phyloP scores from a whole-genome alignment of 78 protist genomes.

The Cavenderia fasciculata region DNA sequence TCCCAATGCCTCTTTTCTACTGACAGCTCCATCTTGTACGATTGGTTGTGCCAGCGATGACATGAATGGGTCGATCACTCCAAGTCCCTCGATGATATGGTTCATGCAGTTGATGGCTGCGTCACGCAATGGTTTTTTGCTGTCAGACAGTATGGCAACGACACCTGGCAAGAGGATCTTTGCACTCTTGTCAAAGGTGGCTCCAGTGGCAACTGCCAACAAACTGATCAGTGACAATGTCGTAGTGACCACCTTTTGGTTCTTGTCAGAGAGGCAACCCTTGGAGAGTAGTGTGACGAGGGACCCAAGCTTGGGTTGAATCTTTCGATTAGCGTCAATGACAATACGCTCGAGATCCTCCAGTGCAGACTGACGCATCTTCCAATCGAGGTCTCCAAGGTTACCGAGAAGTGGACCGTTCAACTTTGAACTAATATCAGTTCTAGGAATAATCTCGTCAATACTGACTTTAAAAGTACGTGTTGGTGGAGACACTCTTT shows the following conservation, averaged over 20 bases:
- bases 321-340: conserved; percentile 57
- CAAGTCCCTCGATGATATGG: conserved; percentile 5
- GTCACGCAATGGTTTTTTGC: conserved; percentile 60
- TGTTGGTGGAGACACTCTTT: conserved; percentile 1
- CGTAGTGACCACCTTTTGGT: conserved; percentile 52
- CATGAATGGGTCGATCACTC: conserved; percentile 36
- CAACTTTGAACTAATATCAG: conserved; percentile 49
- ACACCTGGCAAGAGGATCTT: conserved; percentile 20
- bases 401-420: not conserved
- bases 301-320: conserved; percentile 62
- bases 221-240: conserved; percentile 38
- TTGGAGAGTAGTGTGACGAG: conserved; percentile 14
- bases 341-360: conserved; percentile 53
- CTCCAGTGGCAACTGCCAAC: conserved; percentile 18
- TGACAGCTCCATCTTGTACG: conserved; percentile 3
- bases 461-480: conserved; percentile 6
- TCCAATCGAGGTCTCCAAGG: conserved; percentile 57
- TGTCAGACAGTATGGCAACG: conserved; percentile 5
- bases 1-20: conserved; percentile 29
- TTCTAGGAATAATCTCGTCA: conserved; percentile 40
- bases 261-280: conserved; percentile 28
- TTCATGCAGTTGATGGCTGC: conserved; percentile 20
- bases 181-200: conserved; percentile 57
- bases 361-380: conserved; percentile 56
- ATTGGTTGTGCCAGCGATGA: conserved; percentile 5